These are phyloP conservation scores for Cicer bijugum DNA, from an alignment of 306 rosid genomes.

Conservation along the genomic window DNA sequence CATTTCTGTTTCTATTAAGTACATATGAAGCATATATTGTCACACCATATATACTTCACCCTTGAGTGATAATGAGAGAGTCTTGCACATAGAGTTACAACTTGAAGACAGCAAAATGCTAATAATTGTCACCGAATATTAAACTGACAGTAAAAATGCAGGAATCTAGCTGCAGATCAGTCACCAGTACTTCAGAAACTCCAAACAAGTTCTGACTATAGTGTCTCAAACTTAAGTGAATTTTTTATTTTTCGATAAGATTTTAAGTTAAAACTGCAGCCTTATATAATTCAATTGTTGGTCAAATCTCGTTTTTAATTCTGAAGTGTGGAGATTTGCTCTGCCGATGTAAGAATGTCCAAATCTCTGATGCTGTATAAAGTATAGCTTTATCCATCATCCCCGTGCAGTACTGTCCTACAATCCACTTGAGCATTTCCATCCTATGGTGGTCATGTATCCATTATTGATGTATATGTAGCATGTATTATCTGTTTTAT, in stretches of 20 bases:
- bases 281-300: neutral
- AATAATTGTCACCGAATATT: neutral
- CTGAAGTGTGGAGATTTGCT: conserved; percentile 27
- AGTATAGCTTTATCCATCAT: conserved; percentile 19
- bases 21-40: conserved; percentile 21
- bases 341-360: conserved; percentile 14
- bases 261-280: conserved; percentile 36
- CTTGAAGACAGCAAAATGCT: conserved; percentile 24
- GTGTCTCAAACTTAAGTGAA: conserved; percentile 25
- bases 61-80: neutral
- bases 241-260: conserved; percentile 19
- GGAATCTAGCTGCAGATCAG: conserved; percentile 25
- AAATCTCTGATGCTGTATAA: conserved; percentile 8
- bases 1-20: conserved; percentile 11
- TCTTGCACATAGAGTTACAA: conserved; percentile 11
- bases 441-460: conserved; percentile 17
- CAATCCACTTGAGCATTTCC: conserved; percentile 32
- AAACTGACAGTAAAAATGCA: conserved; percentile 9
- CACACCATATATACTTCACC: neutral
- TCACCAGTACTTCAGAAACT: conserved; percentile 22
- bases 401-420: conserved; percentile 23
- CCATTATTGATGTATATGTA: conserved; percentile 22
- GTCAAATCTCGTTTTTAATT: conserved; percentile 23
- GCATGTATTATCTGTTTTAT: conserved; percentile 12
- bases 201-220: conserved; percentile 21